Base-by-base conservation (phyloP, 495 filamentous ascomycete genomes). In the Cryomyces antarcticus region DNA sequence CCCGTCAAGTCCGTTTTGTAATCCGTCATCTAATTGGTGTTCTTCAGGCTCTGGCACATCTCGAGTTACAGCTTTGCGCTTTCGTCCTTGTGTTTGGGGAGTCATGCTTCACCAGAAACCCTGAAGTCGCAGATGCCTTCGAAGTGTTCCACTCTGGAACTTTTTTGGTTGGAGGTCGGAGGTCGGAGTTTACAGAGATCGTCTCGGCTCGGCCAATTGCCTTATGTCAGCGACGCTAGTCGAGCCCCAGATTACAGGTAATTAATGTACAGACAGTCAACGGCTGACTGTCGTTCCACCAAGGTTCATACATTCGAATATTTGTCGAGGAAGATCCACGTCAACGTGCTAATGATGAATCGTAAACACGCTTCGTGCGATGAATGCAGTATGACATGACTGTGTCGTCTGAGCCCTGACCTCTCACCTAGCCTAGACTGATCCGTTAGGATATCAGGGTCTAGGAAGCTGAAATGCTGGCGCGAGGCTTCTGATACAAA, bases 1-100 rank as follows among this genome's bases (percentile, higher is more conserved):
- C 29, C 65, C 62, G 42, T 66, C 69, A 52, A 87, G 68, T 44
- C 83, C 80, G 40, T 77, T 72, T 6, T 78, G 77, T 13, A 73
- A 77, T 48, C 60, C 61, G 28, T 61, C 63, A 24, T 24, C 17
- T 24, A 2, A 24, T 24, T 24, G 17, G 17, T 24, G 2, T 34
- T 65, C 64, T 10, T 68, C 60, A 42, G 66, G 65, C 45, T 66
- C 62, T 48, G 64, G 58, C 38, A 68, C 62, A 61, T 73, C 67
- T 41, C 64, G 56, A 39, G 69, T 71, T 33, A 74, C 59, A 35
- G 69, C 70, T 55, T 75, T 75, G 47, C 71, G 65, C 62, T 75
- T 75, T 57, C 49, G 50, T 44, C 47, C 47, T 27, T 47, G 46
- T 44, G 41, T 29, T 34, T 49, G 50, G 24, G 28, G 11, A 27